Evolutionary conservation across 208 protist genomes (phyloP).

Genomic region (Leishmania lainsoni): DNA sequence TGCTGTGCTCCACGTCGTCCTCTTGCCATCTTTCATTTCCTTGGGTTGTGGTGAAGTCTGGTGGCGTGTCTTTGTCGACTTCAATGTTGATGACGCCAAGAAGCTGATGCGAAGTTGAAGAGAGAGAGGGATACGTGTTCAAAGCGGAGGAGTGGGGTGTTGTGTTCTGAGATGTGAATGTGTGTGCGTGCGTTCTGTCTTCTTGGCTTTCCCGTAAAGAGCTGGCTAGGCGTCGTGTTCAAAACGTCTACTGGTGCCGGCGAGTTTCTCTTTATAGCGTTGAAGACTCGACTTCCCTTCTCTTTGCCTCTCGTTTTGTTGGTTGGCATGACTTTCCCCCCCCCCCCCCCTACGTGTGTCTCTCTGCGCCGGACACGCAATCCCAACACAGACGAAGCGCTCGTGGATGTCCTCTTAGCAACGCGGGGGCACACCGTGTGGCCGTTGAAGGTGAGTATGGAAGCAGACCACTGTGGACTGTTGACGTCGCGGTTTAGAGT

Average conservation of each 20-base stretch:
- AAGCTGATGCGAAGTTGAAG: neutral
- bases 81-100: neutral
- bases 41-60: no score
- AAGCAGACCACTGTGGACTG: no score
- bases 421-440: no score
- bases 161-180: neutral
- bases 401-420: neutral
- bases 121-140: neutral
- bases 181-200: slow-evolving; percentile 3
- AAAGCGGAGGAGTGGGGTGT: neutral
- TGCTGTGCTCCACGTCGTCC: no score
- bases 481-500: neutral
- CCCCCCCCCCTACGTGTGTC: neutral
- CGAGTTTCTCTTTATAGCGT: neutral
- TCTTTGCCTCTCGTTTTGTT: neutral
- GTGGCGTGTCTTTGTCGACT: no score
- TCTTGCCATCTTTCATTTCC: no score
- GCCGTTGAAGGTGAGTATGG: no score
- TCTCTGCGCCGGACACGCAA: neutral
- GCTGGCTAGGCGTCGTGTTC: neutral
- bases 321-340: neutral
- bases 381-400: neutral
- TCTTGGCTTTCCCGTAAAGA: no score
- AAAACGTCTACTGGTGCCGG: neutral
- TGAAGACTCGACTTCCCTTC: neutral